phyloP scores from a whole-genome alignment of 2,329 filamentous ascomycete genomes.

The Penicillium sclerotigenum region DNA sequence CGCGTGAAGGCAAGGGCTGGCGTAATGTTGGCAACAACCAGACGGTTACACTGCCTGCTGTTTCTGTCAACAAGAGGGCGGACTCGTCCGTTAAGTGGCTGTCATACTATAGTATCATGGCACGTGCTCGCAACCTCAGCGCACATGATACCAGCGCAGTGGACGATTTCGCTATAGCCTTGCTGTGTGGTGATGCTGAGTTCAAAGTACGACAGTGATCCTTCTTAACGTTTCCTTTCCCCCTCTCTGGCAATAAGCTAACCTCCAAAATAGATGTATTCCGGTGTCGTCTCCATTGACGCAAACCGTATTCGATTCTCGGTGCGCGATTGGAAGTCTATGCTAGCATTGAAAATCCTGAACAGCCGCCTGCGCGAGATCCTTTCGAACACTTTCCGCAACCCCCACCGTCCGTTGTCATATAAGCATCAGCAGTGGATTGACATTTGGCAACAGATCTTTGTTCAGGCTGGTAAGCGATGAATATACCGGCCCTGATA shows the following conservation, averaged over 20 bases:
- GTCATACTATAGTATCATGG: constrained; percentile 96
- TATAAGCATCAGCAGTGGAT: constrained; percentile 71
- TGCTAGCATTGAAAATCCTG: constrained; percentile 83
- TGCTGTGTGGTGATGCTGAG: constrained; percentile 84
- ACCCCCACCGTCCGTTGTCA: constrained; percentile 44
- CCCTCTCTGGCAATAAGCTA: not conserved
- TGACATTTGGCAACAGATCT: constrained; percentile 69
- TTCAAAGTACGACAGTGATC: constrained; percentile 63
- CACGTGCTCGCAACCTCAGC: constrained; percentile 73
- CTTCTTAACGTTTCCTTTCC: not conserved
- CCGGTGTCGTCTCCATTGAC: constrained; percentile 82
- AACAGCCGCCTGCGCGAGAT: constrained; percentile 72
- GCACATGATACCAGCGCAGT: constrained; percentile 83
- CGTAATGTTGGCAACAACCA: constrained; percentile 93
- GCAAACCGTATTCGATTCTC: constrained; percentile 82
- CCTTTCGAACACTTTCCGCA: constrained; percentile 63
- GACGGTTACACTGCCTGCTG: constrained; percentile 78
- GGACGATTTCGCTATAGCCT: constrained; percentile 75
- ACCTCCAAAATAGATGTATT: constrained; percentile 61
- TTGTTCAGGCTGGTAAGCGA: constrained; percentile 43
- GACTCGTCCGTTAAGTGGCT: constrained; percentile 66
- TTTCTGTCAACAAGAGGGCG: constrained; percentile 76
- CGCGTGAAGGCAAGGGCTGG: constrained; percentile 79
- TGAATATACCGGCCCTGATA: not conserved
- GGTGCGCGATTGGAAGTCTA: constrained; percentile 82